phyloP scores from a whole-genome alignment of 495 filamentous ascomycete genomes.

The Penicillium malachiteum region DNA sequence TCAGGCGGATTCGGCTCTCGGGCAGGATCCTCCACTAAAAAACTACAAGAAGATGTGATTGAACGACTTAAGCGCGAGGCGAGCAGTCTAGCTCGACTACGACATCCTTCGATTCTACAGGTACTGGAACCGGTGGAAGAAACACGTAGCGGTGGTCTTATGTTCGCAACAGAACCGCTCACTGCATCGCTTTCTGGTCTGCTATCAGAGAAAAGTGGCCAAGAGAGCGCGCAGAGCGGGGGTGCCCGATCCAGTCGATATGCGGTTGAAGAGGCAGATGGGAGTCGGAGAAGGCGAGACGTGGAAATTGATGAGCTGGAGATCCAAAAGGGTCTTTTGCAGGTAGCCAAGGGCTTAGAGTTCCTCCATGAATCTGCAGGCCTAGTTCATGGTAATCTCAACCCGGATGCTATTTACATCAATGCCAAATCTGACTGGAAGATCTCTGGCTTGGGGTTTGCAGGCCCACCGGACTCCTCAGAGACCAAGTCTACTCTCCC shows the following conservation, averaged over 20 bases:
- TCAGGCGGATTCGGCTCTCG: constrained; percentile 56
- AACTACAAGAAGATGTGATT: constrained; percentile 80
- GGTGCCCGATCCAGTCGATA: constrained; percentile 73
- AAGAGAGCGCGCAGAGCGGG: constrained; percentile 60
- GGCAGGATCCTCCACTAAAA: constrained; percentile 69
- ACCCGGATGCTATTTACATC: constrained; percentile 90
- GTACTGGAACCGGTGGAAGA: constrained; percentile 95
- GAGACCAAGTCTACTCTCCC: constrained; percentile 65
- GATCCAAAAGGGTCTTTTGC: constrained; percentile 92
- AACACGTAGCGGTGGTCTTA: constrained; percentile 81
- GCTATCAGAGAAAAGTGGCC: constrained; percentile 85
- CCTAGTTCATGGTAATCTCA: constrained; percentile 90
- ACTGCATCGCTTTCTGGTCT: constrained; percentile 82
- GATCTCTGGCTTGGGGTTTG: constrained; percentile 88
- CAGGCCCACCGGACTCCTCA: constrained; percentile 70
- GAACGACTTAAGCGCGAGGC: constrained; percentile 91
- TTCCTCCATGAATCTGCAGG: constrained; percentile 96
- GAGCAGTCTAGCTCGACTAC: constrained; percentile 75
- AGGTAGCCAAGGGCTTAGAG: constrained; percentile 90
- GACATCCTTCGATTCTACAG: constrained; percentile 90
- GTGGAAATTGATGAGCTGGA: constrained; percentile 96
- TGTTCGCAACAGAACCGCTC: constrained; percentile 92
- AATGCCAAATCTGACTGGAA: constrained; percentile 99
- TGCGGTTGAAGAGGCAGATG: constrained; percentile 78
- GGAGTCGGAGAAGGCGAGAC: constrained; percentile 71